phyloP scores from a whole-genome alignment of 805 yeast species.

The Lipomyces starkeyi region DNA sequence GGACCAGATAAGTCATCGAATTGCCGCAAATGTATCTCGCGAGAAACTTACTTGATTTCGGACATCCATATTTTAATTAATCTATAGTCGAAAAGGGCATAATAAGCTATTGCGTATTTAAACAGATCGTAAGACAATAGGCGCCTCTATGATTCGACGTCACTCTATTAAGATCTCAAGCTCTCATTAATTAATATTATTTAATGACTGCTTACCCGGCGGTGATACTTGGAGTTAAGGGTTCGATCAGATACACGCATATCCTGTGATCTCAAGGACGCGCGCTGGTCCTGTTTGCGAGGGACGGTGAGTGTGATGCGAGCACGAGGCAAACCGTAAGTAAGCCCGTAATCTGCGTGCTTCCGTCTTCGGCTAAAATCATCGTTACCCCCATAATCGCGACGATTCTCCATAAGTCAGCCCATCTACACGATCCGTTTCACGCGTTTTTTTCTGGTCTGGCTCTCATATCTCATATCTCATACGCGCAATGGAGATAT shows the following conservation, averaged over 20 bases:
- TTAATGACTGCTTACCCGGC: too few species aligned
- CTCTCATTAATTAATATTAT: too few species aligned
- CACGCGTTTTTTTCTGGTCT: background rate
- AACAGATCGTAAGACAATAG: too few species aligned
- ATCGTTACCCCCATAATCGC: background rate
- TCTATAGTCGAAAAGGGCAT: too few species aligned
- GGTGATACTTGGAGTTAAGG: background rate
- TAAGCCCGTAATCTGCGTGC: background rate
- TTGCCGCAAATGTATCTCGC: background rate
- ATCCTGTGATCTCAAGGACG: background rate
- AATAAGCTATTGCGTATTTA: too few species aligned
- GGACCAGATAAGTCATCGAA: background rate
- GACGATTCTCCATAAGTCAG: background rate
- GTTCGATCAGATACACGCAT: background rate
- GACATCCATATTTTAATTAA: conserved; percentile 20
- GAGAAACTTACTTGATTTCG: conserved; percentile 22
- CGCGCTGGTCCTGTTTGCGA: too few species aligned
- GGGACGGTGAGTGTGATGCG: too few species aligned
- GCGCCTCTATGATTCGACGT: background rate
- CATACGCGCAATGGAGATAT: conserved; percentile 62
- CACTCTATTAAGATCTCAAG: too few species aligned
- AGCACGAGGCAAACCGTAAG: too few species aligned
- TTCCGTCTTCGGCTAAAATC: background rate
- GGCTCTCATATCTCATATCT: background rate
- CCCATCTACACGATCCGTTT: background rate